Evolutionary conservation across 306 rosid species (phyloP).

Genomic region (Lablab purpureus): DNA sequence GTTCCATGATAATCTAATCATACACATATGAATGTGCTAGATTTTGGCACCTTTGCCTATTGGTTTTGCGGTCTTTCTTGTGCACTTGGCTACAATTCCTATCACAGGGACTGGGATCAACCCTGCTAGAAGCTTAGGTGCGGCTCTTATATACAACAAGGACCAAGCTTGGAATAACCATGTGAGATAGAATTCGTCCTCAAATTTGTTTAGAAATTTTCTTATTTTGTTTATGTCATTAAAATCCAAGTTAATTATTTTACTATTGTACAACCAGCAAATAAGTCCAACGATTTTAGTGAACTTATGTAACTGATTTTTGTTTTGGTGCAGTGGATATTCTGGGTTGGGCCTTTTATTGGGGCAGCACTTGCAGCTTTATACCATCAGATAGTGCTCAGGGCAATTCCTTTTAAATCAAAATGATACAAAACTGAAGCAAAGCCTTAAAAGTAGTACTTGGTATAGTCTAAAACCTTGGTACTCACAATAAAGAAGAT

Average conservation of each 20-base stretch:
- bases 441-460: not conserved
- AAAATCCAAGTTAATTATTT: not conserved
- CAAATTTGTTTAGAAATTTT: not conserved
- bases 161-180: conserved; percentile 37
- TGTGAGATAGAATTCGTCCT: conserved; percentile 18
- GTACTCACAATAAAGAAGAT: not conserved
- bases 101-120: conserved; percentile 30
- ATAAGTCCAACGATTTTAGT: not conserved
- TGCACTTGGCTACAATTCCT: conserved; percentile 35
- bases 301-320: not conserved
- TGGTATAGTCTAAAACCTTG: not conserved
- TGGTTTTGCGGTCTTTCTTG: conserved; percentile 24
- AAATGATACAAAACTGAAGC: conserved; percentile 19
- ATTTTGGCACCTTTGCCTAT: conserved; percentile 38
- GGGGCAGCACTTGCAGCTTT: conserved; percentile 44
- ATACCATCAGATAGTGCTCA: conserved; percentile 40
- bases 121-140: conserved; percentile 41
- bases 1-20: not conserved
- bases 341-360: conserved; percentile 35
- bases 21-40: not conserved
- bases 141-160: conserved; percentile 34
- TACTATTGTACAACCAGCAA: not conserved
- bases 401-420: conserved; percentile 39
- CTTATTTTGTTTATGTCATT: not conserved
- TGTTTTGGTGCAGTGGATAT: conserved; percentile 37